Base-by-base conservation (phyloP, 495 filamentous ascomycete genomes). In the Podospora tetraspora region DNA sequence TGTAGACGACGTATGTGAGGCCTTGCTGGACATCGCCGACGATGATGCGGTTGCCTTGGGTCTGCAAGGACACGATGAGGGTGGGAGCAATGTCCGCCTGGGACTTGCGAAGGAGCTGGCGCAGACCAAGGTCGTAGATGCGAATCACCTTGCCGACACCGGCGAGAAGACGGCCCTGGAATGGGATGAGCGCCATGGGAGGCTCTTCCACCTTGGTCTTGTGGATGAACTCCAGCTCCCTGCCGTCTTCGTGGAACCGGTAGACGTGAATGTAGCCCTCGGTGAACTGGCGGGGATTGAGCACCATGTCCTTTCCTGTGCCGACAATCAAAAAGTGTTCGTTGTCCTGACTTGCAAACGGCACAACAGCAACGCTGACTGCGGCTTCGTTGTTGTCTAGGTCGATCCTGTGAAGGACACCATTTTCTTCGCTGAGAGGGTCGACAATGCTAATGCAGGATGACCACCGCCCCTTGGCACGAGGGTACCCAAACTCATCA, bases 241-340 rank as follows among this genome's bases (percentile, higher is more conserved):
- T 87, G 59, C 96, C 96, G 70, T 94, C 88, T 32, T 94, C 89
- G 27, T 91, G 86, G 82, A 98, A 94, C 43, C 93, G 88, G 79
- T 97, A 99, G 61, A 98, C 90, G 71, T 97, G 92, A 32, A 99
- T 92, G 73, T 89, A 97, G 5, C 93, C 94, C 62, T 88, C 87
- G 21, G 83, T 88, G 67, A 85, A 91, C 1, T 88, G 89, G 43
- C 90, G 88, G 6, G 93, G 93, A 68, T 83, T 89, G 68, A 92
- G 84, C 21, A 87, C 81, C 84, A 96, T 89, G 70, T 98, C 91
- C 77, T 97, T 96, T 3, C 90, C 94, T 1, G 94, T 97, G 60
- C 96, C 96, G 25, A 99, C 91, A 4, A 96, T 86, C 12, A 99
- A 82, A 81, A 97, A 99, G 8, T 85, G 87, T 74, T 97, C 94